These are phyloP conservation scores for Candida saitoana DNA, from an alignment of 805 yeast species.

Conservation along the genomic window DNA sequence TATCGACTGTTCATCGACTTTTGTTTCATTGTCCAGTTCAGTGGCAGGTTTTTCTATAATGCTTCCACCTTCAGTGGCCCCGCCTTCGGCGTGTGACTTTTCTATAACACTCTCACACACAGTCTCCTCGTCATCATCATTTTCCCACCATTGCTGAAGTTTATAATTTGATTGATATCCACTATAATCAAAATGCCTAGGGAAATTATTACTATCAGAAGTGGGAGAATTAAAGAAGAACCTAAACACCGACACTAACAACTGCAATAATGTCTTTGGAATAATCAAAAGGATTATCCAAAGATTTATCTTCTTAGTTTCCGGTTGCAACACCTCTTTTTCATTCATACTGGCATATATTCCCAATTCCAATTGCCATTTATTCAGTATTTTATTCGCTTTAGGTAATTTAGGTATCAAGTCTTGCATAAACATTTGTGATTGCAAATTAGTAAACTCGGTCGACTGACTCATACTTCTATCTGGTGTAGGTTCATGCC, in stretches of 20 bases:
- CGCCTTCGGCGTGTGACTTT: too few relatives aligned
- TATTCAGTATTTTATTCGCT: conserved; percentile 36
- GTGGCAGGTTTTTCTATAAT: background rate
- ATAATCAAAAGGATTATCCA: conserved; percentile 51
- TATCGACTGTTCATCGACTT: background rate
- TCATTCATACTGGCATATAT: conserved; percentile 29
- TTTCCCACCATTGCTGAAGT: conserved; percentile 6
- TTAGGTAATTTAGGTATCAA: conserved; percentile 36
- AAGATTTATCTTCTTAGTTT: background rate
- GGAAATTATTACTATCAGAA: conserved; percentile 14
- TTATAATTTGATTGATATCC: conserved; percentile 18
- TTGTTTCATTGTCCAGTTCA: background rate
- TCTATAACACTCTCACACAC: background rate
- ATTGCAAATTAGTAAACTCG: conserved; percentile 20
- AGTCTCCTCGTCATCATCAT: conserved; percentile 1
- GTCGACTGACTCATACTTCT: background rate
- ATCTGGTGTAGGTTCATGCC: conserved; percentile 8
- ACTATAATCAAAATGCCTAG: conserved; percentile 25
- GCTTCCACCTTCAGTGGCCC: conserved; percentile 1
- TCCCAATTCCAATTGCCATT: conserved; percentile 44
- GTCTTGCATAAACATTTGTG: conserved; percentile 18
- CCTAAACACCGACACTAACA: conserved; percentile 34
- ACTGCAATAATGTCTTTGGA: conserved; percentile 47
- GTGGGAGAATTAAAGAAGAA: conserved; percentile 19
- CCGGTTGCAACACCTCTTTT: conserved; percentile 3